Base-by-base conservation (phyloP, 371 early-diverging fungal species). In the Paraphysoderma sedebokerense region DNA sequence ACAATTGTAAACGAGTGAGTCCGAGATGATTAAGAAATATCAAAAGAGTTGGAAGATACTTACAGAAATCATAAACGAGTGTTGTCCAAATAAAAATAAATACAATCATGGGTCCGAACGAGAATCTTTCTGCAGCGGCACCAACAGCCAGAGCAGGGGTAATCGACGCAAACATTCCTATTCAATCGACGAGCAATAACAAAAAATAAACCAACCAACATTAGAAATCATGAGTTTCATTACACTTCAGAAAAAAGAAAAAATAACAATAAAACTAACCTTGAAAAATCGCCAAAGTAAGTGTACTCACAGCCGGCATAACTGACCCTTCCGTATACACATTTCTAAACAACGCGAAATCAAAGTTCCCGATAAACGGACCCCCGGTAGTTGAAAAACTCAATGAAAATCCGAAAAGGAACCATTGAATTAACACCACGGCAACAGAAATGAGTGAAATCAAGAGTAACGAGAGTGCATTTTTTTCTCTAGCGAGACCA, bases 81-180 rank as follows among this genome's bases (percentile, higher is more conserved):
- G 92, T 90, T 0, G 85, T 70, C 92, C 92, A 93, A 40, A 90
- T 66, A 57, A 93, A 86, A 50, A 90, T 75, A 54, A 89, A 93
- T 44, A 91, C 62, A 37, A 85, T 71, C 44, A 82, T 62, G 0
- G 95, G 95, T 22, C 92, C 48, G 29, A 92, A 13, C n/a, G 12
- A n/a, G 17, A 41, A 41, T 30, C 41, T 41, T 56, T 89, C 91
- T 26, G 89, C 91, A 12, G 81, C 83, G 8, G 87, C 77, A 29
- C 93, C 92, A 38, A 91, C 73, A n/a, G 88, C 82, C 30, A 93
- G 64, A 12, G 91, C 92, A 12, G 88, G 82, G 5, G 91, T 91
- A 41, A 92, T 65, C 3, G 82, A 48, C 30, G 69, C 69, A 46
- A 68, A 65, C 51, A 57, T 46, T 5, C 13, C 13, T 34, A 34